Evolutionary conservation across 1,139 yeast genomes (phyloP), one percentile per base, ranked within the genome.

Genomic region (Wickerhamomyces sp.): DNA sequence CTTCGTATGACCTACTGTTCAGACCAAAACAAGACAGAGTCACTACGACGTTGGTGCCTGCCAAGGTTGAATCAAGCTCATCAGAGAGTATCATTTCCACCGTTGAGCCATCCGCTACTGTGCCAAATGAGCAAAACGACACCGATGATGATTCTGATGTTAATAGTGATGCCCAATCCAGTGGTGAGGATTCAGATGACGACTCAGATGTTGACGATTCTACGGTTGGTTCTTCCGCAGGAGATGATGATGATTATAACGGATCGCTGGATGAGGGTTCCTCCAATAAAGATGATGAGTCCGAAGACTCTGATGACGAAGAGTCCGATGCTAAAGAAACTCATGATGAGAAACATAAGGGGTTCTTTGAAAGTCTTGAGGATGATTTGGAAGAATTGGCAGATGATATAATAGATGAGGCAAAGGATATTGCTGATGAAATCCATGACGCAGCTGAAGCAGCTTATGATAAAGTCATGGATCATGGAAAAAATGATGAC

Each of bases 1-100:
- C 86, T 0, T 78, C 85, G 0, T 80, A 79, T 57, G 85, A 81
- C 56, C 45, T 61, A 1, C 15, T 58, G 9, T 58, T 48, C 40
- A 49, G 54, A 44, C 34, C 44, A 7, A 30, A 41, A 10, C 27
- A 44, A 8, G 37, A 29, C 8, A 46, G 42, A 31, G 35, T 36
- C 1, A 52, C 56, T 2, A 55, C 53, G 2, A 53, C 55, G 7
- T 39, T 55, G 31, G 40, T 43, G 18, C 38, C 39, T 6, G 8
- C 36, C 1, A 15, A 32, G 11, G 14, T 18, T 34, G 35, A 23
- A 23, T 18, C 18, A 7, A 23, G 36, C 4, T 13, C 23, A 13
- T 6, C 30, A 7, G 30, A 34, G 7, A 27, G 32, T n/a, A 31
- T 44, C 18, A 7, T 49, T 14, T 32, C 43, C 2, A 38, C 42